Conservation (phyloP, 192 early-diverging fungal species). For the Entophlyctis luteolus region DNA sequence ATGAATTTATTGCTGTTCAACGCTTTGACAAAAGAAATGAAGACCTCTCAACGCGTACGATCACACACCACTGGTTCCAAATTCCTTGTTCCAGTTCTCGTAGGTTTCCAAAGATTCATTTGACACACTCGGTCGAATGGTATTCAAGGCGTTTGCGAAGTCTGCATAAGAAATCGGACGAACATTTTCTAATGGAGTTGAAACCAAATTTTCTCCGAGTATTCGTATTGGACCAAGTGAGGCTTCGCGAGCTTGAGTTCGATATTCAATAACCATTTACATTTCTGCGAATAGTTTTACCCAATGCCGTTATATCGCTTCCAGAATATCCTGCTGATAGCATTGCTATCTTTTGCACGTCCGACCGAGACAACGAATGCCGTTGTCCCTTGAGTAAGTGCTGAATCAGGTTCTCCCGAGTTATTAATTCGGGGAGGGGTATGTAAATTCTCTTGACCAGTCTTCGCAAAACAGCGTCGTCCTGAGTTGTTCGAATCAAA, state of each 20-base stretch:
- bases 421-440: constrained; percentile 49
- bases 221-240: constrained; percentile 49
- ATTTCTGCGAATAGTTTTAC: constrained; percentile 19
- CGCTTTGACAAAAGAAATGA: too few relatives aligned
- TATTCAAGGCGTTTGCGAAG: constrained; percentile 34
- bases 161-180: constrained; percentile 39
- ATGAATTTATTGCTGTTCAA: too few relatives aligned
- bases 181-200: constrained; percentile 33
- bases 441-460: constrained; percentile 57
- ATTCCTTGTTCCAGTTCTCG: constrained; percentile 45
- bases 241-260: constrained; percentile 46
- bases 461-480: constrained; percentile 52
- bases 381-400: constrained; percentile 38
- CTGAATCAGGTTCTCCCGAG: constrained; percentile 37
- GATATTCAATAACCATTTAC: not conserved
- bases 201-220: constrained; percentile 41
- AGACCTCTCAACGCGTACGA: not conserved
- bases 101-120: constrained; percentile 27
- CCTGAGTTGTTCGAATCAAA: constrained; percentile 26
- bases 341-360: constrained; percentile 30
- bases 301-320: constrained; percentile 50
- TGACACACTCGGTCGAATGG: constrained; percentile 46
- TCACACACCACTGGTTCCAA: constrained; percentile 35
- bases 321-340: constrained; percentile 50
- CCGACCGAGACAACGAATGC: constrained; percentile 28